Conservation (phyloP, 768 basidiomycete species). For the Terana coerulea region DNA sequence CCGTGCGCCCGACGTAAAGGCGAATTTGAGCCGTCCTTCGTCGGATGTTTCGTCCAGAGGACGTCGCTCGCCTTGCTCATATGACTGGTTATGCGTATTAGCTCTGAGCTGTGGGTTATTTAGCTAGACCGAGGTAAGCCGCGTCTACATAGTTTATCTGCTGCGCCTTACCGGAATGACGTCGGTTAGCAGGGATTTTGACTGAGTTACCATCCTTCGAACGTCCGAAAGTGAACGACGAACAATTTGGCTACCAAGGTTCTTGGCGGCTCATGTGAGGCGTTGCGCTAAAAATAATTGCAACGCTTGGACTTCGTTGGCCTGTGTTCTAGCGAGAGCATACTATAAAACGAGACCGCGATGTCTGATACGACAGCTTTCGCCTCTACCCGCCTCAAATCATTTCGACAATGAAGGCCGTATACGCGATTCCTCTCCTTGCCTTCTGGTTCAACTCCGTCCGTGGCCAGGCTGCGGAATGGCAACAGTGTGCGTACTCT, state of each 20-base stretch:
- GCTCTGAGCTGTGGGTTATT: neutral
- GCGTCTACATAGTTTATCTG: no score
- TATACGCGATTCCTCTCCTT: constrained; percentile 10
- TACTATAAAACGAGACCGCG: no score
- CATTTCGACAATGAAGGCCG: constrained; percentile 8
- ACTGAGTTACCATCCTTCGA: no score
- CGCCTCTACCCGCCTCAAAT: no score
- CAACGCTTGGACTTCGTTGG: no score
- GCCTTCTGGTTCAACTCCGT: constrained; percentile 12
- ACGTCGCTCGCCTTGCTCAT: neutral
- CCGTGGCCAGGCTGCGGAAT: constrained; percentile 11
- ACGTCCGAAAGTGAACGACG: no score
- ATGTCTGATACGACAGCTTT: no score
- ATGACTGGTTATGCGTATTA: neutral
- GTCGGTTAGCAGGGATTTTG: neutral
- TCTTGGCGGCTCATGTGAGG: no score
- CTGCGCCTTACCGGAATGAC: constrained; percentile 1
- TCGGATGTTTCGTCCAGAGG: neutral
- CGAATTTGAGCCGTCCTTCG: constrained; percentile 3
- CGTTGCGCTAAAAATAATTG: no score
- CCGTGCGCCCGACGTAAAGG: constrained; percentile 8
- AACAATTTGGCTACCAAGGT: no score
- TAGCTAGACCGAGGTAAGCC: neutral
- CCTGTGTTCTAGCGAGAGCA: no score
- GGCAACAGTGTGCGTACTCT: constrained; percentile 15